These are phyloP conservation scores for Fusarium irregulare DNA, from an alignment of 2,329 filamentous ascomycete species.

Conservation along the genomic window DNA sequence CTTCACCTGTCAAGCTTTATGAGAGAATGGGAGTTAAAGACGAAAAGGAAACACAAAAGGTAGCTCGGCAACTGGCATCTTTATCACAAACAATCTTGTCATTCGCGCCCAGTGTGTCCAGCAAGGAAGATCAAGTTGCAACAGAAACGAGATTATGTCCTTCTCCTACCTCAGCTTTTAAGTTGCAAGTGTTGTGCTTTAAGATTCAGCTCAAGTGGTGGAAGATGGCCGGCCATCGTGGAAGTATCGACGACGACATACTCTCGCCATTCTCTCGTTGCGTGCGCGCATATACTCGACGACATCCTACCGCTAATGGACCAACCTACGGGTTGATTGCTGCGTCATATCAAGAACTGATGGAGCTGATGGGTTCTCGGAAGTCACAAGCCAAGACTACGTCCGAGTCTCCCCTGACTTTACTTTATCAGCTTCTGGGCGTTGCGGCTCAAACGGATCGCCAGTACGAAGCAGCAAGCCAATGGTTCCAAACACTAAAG, in stretches of 20 bases:
- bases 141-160: conserved; percentile 65
- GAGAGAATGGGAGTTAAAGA: conserved; percentile 57
- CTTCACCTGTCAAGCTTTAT: conserved; percentile 70
- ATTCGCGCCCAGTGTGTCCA: conserved; percentile 74
- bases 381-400: conserved; percentile 50
- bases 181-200: conserved; percentile 73
- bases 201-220: conserved; percentile 73
- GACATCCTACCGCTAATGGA: conserved; percentile 55
- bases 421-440: conserved; percentile 65
- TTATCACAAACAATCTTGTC: conserved; percentile 73
- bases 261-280: conserved; percentile 73
- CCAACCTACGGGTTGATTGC: conserved; percentile 53
- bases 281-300: conserved; percentile 68
- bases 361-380: conserved; percentile 50
- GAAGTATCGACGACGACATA: conserved; percentile 72
- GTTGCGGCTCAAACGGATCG: conserved; percentile 60
- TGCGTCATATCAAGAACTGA: conserved; percentile 49
- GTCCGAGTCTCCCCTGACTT: conserved; percentile 58
- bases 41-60: conserved; percentile 64
- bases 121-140: conserved; percentile 68
- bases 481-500: conserved; percentile 65
- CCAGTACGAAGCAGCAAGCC: conserved; percentile 61
- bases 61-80: conserved; percentile 72
- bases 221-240: conserved; percentile 69
- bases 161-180: conserved; percentile 67